Conservation (phyloP, 2,329 filamentous ascomycete genomes). For the Colletotrichum godetiae region DNA sequence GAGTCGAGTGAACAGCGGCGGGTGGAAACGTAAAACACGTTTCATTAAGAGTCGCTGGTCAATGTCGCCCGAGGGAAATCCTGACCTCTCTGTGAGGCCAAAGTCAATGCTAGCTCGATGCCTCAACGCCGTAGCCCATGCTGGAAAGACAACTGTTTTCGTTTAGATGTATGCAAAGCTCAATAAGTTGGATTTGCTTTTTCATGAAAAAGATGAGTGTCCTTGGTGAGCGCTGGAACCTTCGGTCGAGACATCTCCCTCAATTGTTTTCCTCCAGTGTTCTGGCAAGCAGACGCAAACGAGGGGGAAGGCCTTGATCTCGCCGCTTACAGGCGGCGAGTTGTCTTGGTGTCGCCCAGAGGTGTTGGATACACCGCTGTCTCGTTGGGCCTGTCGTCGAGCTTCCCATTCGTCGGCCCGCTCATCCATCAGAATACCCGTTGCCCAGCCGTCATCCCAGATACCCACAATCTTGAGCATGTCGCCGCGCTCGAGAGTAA, state of each 20-base stretch:
- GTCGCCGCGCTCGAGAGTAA: conserved; percentile 91
- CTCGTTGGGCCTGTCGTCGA: conserved; percentile 80
- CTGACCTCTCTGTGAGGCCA: conserved; percentile 2
- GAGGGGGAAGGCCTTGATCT: conserved; percentile 97
- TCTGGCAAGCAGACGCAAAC: conserved; percentile 96
- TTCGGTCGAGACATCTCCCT: conserved; percentile 82
- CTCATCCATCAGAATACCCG: conserved; percentile 85
- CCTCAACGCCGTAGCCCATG: conserved; percentile 54
- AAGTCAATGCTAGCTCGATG: conserved; percentile 33
- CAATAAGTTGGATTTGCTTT: conserved; percentile 36
- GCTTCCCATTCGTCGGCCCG: conserved; percentile 90
- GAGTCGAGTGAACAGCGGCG: conserved; percentile 22
- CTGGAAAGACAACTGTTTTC: conserved; percentile 39
- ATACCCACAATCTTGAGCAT: conserved; percentile 99
- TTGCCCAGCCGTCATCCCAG: conserved; percentile 99
- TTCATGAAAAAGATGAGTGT: conserved; percentile 42
- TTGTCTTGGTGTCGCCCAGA: conserved; percentile 67
- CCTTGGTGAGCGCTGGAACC: conserved; percentile 57
- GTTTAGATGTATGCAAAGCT: conserved; percentile 38
- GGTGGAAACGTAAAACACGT: conserved; percentile 17
- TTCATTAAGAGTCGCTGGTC: conserved; percentile 14
- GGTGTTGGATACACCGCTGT: conserved; percentile 92
- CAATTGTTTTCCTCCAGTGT: conserved; percentile 97
- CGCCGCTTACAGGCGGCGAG: conserved; percentile 76
- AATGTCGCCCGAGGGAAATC: background rate